Conservation (phyloP, 768 basidiomycete genomes). For the Kwoniella botswanensis region DNA sequence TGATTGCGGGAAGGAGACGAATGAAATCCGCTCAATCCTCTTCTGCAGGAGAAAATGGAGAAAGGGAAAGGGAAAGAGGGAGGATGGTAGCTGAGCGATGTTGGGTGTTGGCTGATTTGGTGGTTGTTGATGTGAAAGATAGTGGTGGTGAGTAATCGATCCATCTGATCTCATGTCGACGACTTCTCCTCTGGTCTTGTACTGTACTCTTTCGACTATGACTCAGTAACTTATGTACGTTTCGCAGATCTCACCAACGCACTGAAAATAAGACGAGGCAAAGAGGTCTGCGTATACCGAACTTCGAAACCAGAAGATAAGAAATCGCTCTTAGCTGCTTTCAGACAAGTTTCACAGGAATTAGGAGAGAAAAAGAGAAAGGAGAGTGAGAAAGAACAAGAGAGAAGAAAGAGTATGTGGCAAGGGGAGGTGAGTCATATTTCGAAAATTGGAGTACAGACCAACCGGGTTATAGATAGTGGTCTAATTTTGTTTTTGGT, state of each 20-base stretch:
- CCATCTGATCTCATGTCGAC: not conserved
- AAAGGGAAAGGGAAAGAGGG: constrained; percentile 61
- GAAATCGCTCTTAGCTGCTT: constrained; percentile 78
- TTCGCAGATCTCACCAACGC: constrained; percentile 78
- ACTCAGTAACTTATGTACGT: constrained; percentile 14
- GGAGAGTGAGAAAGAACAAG: constrained; percentile 91
- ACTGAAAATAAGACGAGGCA: constrained; percentile 89
- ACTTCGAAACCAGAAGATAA: constrained; percentile 83
- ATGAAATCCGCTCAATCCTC: constrained; percentile 54
- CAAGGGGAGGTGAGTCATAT: constrained; percentile 57
- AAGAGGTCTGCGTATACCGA: constrained; percentile 92
- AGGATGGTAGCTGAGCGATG: constrained; percentile 91
- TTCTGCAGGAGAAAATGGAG: constrained; percentile 18
- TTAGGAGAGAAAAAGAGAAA: constrained; percentile 83
- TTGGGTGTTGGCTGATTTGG: constrained; percentile 90
- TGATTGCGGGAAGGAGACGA: constrained; percentile 77
- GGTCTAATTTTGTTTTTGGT: not conserved
- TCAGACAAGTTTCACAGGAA: constrained; percentile 92
- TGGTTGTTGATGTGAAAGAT: constrained; percentile 95
- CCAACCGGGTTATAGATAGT: not conserved
- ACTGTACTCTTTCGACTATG: not conserved
- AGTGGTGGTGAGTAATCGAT: constrained; percentile 70
- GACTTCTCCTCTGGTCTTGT: not conserved
- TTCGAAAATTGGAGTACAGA: not conserved
- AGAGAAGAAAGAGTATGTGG: constrained; percentile 71